phyloP scores from a whole-genome alignment of 192 early-diverging fungal genomes.

The Linnemannia hyalina region DNA sequence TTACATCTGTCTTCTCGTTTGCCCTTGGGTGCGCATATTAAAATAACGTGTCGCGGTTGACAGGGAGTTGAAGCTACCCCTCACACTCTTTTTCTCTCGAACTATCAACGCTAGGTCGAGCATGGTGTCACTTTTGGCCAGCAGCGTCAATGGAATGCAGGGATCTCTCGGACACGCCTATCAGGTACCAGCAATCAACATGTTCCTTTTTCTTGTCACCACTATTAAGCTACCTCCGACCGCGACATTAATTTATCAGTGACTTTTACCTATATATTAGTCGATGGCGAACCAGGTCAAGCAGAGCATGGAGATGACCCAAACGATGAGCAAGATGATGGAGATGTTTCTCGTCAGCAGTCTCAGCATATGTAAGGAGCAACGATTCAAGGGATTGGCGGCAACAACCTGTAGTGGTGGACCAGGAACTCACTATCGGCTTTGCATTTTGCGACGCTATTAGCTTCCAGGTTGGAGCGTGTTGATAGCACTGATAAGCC shows the following conservation, averaged over 20 bases:
- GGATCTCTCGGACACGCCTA: constrained; percentile 45
- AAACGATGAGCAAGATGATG: constrained; percentile 57
- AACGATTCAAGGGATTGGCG: not conserved
- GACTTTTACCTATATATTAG: not conserved
- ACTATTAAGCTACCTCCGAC: no score
- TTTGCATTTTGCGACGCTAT: not conserved
- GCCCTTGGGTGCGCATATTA: not conserved
- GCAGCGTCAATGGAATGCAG: constrained; percentile 43
- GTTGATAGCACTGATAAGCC: constrained; percentile 22
- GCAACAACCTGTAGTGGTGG: not conserved
- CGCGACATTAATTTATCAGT: not conserved
- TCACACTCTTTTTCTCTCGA: not conserved
- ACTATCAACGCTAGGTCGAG: constrained; percentile 15
- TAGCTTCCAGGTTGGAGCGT: constrained; percentile 39
- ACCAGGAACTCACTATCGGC: not conserved
- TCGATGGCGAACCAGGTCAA: constrained; percentile 51
- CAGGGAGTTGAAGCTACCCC: not conserved
- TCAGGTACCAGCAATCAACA: constrained; percentile 13
- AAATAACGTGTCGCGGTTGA: not conserved
- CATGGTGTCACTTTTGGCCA: constrained; percentile 31
- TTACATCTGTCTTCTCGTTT: no score
- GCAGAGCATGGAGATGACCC: constrained; percentile 60
- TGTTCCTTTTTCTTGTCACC: not conserved
- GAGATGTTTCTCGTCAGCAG: constrained; percentile 54
- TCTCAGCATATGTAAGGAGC: constrained; percentile 46